Evolutionary conservation across 176 grass and related monocot species (phyloP).

Genomic region (Musa acuminata): DNA sequence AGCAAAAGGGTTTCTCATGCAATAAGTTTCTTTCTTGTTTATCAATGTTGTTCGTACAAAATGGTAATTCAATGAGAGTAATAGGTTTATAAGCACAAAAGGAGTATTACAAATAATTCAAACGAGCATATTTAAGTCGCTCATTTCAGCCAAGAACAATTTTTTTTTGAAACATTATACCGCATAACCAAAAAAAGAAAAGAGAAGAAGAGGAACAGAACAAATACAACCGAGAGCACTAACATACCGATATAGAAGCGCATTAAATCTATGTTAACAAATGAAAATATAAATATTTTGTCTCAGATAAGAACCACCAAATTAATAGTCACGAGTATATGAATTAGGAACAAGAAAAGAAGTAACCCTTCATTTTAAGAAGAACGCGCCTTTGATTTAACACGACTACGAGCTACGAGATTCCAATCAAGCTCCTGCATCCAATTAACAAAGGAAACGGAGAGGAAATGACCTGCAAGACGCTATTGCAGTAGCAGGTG

Average conservation of each 20-base stretch:
- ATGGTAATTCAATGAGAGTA: not conserved
- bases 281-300: no score
- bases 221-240: no score
- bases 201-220: not conserved
- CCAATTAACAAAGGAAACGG: not conserved
- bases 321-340: no score
- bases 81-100: not conserved
- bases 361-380: not conserved
- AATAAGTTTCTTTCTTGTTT: no score
- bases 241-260: no score
- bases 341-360: no score
- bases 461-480: conserved; percentile 50
- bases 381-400: no score
- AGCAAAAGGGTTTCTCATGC: no score
- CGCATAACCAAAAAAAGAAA: not conserved
- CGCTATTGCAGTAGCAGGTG: conserved; percentile 99
- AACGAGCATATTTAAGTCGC: not conserved
- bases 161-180: not conserved
- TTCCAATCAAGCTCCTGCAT: not conserved
- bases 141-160: not conserved
- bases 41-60: not conserved
- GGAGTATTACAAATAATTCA: not conserved
- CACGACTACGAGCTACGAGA: not conserved
- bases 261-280: no score
- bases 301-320: no score